Percentiles rank a stretch among this genome's conserved stretches.
Conservation (phyloP, 2,329 filamentous ascomycete species). For the Corniculantispora saksenae region DNA sequence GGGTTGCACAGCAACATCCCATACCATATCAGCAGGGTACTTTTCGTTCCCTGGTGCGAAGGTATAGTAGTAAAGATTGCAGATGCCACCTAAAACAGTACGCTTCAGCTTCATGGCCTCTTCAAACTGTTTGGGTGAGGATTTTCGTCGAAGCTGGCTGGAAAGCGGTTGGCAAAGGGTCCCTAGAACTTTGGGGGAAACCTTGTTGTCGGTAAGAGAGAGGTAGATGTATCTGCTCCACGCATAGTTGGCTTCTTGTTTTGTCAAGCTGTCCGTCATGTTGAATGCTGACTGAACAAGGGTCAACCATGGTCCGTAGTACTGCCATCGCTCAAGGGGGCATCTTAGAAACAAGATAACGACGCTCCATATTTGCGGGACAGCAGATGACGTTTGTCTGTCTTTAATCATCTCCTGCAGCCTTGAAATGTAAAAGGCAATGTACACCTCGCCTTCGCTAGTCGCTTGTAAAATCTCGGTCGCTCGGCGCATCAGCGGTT, state of each 20-base stretch:
- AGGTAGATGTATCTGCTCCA: conserved; percentile 85
- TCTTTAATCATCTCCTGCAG: conserved; percentile 69
- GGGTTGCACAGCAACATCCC: conserved; percentile 72
- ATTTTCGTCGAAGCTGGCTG: conserved; percentile 68
- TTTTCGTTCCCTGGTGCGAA: conserved; percentile 69
- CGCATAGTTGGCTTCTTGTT: conserved; percentile 75
- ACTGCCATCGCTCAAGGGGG: conserved; percentile 68
- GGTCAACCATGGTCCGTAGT: conserved; percentile 72
- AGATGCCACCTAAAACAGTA: conserved; percentile 67
- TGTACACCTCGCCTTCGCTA: conserved; percentile 60
- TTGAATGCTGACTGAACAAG: conserved; percentile 86
- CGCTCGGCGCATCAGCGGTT: conserved; percentile 65
- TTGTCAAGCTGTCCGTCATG: conserved; percentile 68
- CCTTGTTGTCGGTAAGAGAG: conserved; percentile 64
- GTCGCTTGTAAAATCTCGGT: conserved; percentile 60
- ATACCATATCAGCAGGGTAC: conserved; percentile 71
- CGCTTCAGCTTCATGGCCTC: conserved; percentile 51
- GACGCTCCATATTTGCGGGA: conserved; percentile 88
- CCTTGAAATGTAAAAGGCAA: conserved; percentile 66
- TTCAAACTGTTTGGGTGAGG: conserved; percentile 56
- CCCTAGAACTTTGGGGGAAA: conserved; percentile 39
- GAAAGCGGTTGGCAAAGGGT: conserved; percentile 66
- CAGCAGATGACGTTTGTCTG: conserved; percentile 53
- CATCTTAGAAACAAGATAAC: conserved; percentile 75
- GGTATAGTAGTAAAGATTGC: conserved; percentile 80